A percentile compares a stretch with the other conserved stretches of the same genome.
Conservation (phyloP, 768 basidiomycete genomes). For the Phanerochaete carnosa region DNA sequence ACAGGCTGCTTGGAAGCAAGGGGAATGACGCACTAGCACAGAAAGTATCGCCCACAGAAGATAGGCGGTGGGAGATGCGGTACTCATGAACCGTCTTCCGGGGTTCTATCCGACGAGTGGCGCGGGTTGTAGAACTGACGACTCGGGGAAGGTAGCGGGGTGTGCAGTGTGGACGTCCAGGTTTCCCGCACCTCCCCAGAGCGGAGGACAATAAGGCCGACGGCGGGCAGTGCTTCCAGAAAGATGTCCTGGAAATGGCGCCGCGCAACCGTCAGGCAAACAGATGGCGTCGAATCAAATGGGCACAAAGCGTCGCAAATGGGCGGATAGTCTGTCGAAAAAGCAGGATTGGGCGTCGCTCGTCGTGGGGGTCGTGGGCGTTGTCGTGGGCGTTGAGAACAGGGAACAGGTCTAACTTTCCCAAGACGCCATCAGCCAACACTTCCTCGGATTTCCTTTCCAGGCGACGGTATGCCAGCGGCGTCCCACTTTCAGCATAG, state of each 20-base stretch:
- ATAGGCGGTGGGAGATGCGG: conserved; percentile 70
- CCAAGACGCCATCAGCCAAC: neutral
- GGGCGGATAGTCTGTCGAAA: neutral
- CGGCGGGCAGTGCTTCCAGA: conserved; percentile 2
- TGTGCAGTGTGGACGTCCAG: neutral
- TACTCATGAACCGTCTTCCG: conserved; percentile 47
- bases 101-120: neutral
- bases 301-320: too few species aligned
- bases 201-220: neutral
- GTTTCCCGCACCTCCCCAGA: neutral
- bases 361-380: neutral
- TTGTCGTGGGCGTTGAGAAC: neutral
- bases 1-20: neutral
- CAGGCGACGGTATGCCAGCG: too few species aligned
- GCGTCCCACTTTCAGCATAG: too few species aligned
- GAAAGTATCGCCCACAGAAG: conserved; percentile 76
- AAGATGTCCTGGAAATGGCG: neutral
- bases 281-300: neutral
- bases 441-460: conserved; percentile 6
- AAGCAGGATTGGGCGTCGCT: neutral
- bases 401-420: neutral
- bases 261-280: neutral
- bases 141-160: neutral
- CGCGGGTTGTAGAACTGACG: neutral
- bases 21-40: conserved; percentile 46